Evolutionary conservation across 1,139 yeast genomes (phyloP).

Genomic region (Yamadazyma diospyri): DNA sequence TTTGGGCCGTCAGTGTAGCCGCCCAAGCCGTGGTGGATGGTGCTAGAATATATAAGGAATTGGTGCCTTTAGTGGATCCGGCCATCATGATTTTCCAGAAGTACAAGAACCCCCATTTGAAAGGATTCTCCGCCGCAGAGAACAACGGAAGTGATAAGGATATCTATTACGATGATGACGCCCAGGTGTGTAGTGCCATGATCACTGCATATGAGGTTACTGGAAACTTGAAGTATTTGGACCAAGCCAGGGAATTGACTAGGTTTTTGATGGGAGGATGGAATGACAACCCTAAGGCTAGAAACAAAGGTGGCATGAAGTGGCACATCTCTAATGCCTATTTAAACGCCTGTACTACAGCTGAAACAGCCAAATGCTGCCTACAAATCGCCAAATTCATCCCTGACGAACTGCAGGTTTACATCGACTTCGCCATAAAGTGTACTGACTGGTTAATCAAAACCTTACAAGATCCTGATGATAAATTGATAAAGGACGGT

Average conservation of each 20-base stretch:
- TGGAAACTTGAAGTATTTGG: conserved; percentile 49
- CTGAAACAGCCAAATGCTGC: conserved; percentile 68
- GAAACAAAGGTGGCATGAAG: conserved; percentile 55
- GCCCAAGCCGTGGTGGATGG: conserved; percentile 62
- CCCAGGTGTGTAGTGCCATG: conserved; percentile 68
- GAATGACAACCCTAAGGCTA: conserved; percentile 42
- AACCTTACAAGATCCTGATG: conserved; percentile 50
- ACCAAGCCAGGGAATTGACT: conserved; percentile 56
- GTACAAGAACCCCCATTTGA: conserved; percentile 49
- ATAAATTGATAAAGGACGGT: conserved; percentile 62
- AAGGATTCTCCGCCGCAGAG: conserved; percentile 60
- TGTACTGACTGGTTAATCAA: conserved; percentile 56
- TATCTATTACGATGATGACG: conserved; percentile 73
- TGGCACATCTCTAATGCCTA: conserved; percentile 66
- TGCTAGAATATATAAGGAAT: conserved; percentile 55
- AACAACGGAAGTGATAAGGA: conserved; percentile 55
- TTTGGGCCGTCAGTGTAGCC: conserved; percentile 69
- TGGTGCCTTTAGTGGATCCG: conserved; percentile 55
- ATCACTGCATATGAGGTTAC: conserved; percentile 70
- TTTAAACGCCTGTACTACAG: conserved; percentile 65
- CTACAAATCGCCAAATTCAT: conserved; percentile 55
- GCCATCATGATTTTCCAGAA: conserved; percentile 49
- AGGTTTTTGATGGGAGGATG: conserved; percentile 67
- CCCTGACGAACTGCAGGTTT: conserved; percentile 41
- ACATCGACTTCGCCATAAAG: conserved; percentile 51